Percentiles rank a stretch among this genome's conserved stretches.
phyloP scores from a whole-genome alignment of 352 stramenopile genomes.

The Globisporangium abappressorium region DNA sequence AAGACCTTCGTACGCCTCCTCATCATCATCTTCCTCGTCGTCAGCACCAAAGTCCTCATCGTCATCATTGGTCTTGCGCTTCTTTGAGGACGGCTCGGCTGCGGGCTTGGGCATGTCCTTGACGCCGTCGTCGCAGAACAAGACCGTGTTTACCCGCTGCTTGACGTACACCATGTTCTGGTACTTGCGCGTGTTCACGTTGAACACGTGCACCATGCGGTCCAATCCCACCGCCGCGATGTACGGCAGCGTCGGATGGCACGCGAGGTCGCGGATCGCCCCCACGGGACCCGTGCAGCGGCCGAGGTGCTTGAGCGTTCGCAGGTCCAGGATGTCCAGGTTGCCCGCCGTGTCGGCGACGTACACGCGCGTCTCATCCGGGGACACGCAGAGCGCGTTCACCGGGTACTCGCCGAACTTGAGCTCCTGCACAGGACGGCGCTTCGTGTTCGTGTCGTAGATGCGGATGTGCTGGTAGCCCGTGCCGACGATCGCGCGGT shows the following conservation, averaged over 20 bases:
- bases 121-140: slow-evolving; percentile 86
- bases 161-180: slow-evolving; percentile 75
- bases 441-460: slow-evolving; percentile 88
- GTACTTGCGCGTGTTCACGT: slow-evolving; percentile 83
- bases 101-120: slow-evolving; percentile 44
- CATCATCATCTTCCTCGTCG: slow-evolving; percentile 64
- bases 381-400: slow-evolving; percentile 69
- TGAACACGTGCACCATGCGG: slow-evolving; percentile 93
- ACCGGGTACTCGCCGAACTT: slow-evolving; percentile 73
- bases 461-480: slow-evolving; percentile 77
- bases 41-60: slow-evolving; percentile 38
- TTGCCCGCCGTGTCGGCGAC: slow-evolving; percentile 89
- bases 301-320: slow-evolving; percentile 82
- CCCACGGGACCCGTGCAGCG: slow-evolving; percentile 88
- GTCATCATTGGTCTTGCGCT: slow-evolving; percentile 39
- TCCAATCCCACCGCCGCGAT: slow-evolving; percentile 91
- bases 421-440: slow-evolving; percentile 66
- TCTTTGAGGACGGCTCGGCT: slow-evolving; percentile 41
- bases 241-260: slow-evolving; percentile 88
- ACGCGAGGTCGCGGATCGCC: slow-evolving; percentile 87
- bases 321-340: slow-evolving; percentile 87
- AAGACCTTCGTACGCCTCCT: slow-evolving; percentile 82
- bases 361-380: slow-evolving; percentile 75
- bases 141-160: slow-evolving; percentile 88
- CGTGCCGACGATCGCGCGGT: slow-evolving; percentile 74